phyloP scores from a whole-genome alignment of 805 yeast species.

The Torulaspora maleeae region DNA sequence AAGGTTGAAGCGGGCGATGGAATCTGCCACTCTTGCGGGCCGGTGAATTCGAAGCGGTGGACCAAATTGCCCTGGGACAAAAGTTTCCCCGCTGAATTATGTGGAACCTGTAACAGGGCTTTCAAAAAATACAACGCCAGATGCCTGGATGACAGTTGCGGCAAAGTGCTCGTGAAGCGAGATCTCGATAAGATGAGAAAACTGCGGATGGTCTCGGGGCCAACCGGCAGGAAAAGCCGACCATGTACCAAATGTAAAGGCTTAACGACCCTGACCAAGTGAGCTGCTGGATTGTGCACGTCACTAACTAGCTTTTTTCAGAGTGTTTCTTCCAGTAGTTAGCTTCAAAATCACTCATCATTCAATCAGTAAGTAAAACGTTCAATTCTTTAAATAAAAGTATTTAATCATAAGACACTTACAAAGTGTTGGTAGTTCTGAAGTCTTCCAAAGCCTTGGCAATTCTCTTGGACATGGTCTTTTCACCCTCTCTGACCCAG shows the following conservation, averaged over 20 bases:
- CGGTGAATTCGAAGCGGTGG: slow-evolving; percentile 1
- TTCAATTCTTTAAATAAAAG: neutral
- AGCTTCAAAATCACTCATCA: too few species aligned
- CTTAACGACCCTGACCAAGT: neutral
- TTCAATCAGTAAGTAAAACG: too few species aligned
- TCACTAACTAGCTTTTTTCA: too few species aligned
- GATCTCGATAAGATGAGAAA: neutral
- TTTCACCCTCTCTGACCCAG: slow-evolving; percentile 99
- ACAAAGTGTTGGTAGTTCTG: slow-evolving; percentile 69
- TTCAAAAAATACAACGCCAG: neutral
- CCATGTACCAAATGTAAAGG: neutral
- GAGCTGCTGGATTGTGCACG: too few species aligned
- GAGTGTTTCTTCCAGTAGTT: too few species aligned
- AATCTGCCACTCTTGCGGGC: slow-evolving; percentile 2
- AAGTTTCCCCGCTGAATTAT: neutral
- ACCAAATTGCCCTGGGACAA: slow-evolving; percentile 3
- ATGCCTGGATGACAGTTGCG: slow-evolving; percentile 1
- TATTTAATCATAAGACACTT: slow-evolving; percentile 19
- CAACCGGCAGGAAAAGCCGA: neutral
- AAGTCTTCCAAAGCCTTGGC: slow-evolving; percentile 77
- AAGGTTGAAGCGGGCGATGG: neutral
- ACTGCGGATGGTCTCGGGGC: neutral
- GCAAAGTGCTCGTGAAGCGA: neutral
- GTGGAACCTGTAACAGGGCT: neutral
- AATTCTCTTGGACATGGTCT: slow-evolving; percentile 90